Evolutionary conservation across 2,329 filamentous ascomycete species (phyloP).

Genomic region (Microthyrium microscopicum): DNA sequence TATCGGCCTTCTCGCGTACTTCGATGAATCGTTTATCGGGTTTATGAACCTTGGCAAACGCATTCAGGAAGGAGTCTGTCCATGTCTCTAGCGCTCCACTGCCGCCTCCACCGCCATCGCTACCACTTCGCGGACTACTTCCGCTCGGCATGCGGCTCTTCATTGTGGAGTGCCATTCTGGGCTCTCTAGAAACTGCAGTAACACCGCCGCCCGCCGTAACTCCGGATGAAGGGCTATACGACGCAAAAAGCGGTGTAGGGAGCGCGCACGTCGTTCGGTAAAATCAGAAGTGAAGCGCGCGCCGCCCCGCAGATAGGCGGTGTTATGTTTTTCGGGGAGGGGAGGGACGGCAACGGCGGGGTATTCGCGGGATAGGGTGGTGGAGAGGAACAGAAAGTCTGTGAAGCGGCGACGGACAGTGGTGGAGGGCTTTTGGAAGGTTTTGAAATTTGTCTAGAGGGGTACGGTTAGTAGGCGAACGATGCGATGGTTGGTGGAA

Average conservation of each 20-base stretch:
- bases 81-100: slow-evolving; percentile 91
- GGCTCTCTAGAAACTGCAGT: slow-evolving; percentile 74
- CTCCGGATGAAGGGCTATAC: slow-evolving; percentile 74
- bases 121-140: slow-evolving; percentile 26
- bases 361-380: slow-evolving; percentile 71
- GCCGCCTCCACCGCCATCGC: slow-evolving; percentile 28
- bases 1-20: slow-evolving; percentile 80
- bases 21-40: slow-evolving; percentile 89
- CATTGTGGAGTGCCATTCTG: slow-evolving; percentile 96
- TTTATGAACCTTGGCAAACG: slow-evolving; percentile 91
- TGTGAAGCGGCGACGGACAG: slow-evolving; percentile 80
- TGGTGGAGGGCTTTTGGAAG: slow-evolving; percentile 52
- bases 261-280: slow-evolving; percentile 78
- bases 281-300: slow-evolving; percentile 88
- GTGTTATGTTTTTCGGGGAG: slow-evolving; percentile 98
- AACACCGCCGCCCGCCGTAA: slow-evolving; percentile 70
- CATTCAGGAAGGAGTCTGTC: slow-evolving; percentile 91
- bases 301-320: slow-evolving; percentile 93
- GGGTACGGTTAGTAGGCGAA: not conserved
- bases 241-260: slow-evolving; percentile 75
- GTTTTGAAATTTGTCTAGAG: slow-evolving; percentile 78
- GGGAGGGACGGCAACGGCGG: slow-evolving; percentile 76
- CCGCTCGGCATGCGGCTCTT: slow-evolving; percentile 53
- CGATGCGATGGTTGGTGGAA: slow-evolving; percentile 1
- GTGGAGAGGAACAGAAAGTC: slow-evolving; percentile 97